Evolutionary conservation across 2,329 filamentous ascomycete genomes (phyloP), one percentile per base, ranked within the genome.

Genomic region (Stagonosporopsis cucurbitacearum): DNA sequence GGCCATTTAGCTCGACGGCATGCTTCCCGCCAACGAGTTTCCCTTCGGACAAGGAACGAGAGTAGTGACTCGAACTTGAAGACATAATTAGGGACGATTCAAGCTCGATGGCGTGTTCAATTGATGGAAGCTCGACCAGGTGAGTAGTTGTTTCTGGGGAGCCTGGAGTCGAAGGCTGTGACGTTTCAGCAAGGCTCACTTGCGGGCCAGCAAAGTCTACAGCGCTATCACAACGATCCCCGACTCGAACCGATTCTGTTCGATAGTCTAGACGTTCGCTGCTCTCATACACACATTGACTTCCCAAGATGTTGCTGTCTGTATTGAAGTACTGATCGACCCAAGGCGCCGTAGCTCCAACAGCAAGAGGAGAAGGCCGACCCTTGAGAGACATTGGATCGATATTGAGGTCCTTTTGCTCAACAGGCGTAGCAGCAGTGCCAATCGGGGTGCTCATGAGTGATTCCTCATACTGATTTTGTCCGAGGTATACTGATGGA

Each of bases 401-500:
- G 4, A 23, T 3, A 12, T 25, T 8, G 12, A 30, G 9, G 6
- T 9, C 23, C 11, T 23, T 9, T 2, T 22, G 28, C 11, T 13
- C 17, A 7, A 22, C 26, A 11, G 36, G 22, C 13, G 40, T 26
- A 39, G 30, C 25, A 6, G 45, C 15, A 35, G 50, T 39, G 7
- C 65, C 65, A 19, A 68, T 35, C 2, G 62, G 63, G 4, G 65
- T 68, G 41, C 59, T 66, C 3, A 36, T 15, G 3, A 17, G 15
- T 1, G 62, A 58, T 5, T 47, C 30, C 30, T 32, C 51, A 1
- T 11, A 22, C 2, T 19, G 20, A 4, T 33, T 8, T 13, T 17
- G 22, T 22, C 28, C 12, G 2, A 30, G 25, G 17, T 51, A 64
- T 2, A 62, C 12, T 13, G 59, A 65, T 7, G 64, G 58, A 26